A percentile compares a stretch with the other conserved stretches of the same genome.
Conservation (phyloP, 768 basidiomycete species). For the Macrolepiota dolichaula region DNA sequence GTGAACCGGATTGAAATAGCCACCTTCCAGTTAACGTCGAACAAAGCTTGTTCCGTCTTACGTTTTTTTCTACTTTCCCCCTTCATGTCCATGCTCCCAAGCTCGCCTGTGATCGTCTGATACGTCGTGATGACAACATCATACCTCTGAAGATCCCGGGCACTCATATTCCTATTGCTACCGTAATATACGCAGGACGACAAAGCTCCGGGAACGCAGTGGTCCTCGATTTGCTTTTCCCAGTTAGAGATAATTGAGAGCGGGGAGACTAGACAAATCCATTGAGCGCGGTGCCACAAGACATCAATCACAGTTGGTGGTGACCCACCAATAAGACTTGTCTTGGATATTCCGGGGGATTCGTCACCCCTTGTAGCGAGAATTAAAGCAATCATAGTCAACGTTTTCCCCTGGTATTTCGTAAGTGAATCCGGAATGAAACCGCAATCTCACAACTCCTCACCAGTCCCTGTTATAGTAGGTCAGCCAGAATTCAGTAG, state of each 20-base stretch:
- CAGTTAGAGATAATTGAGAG: slow-evolving; percentile 86
- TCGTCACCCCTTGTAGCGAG: slow-evolving; percentile 72
- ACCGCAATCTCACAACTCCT: slow-evolving; percentile 1
- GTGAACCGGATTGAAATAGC: slow-evolving; percentile 5
- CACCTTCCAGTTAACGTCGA: slow-evolving; percentile 81
- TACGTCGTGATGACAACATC: slow-evolving; percentile 88
- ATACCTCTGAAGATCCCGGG: slow-evolving; percentile 57
- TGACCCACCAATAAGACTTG: slow-evolving; percentile 76
- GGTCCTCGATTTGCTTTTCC: slow-evolving; percentile 82
- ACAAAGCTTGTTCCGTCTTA: slow-evolving; percentile 55
- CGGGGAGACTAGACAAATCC: slow-evolving; percentile 55
- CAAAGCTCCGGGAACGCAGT: slow-evolving; percentile 52
- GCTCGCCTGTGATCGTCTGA: slow-evolving; percentile 63
- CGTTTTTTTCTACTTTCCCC: slow-evolving; percentile 53
- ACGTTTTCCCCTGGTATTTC: slow-evolving; percentile 67
- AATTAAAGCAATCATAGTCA: slow-evolving; percentile 82
- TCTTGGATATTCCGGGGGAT: slow-evolving; percentile 50
- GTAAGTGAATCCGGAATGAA: background rate
- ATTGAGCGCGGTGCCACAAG: background rate
- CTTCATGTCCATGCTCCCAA: slow-evolving; percentile 25
- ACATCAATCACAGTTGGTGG: background rate
- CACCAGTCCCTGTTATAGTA: slow-evolving; percentile 38
- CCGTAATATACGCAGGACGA: slow-evolving; percentile 71
- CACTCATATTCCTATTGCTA: slow-evolving; percentile 51
- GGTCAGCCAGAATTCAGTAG: background rate